Evolutionary conservation across 768 basidiomycete species (phyloP), one percentile per base, ranked within the genome.

Genomic region (Pulveroboletus sp.): DNA sequence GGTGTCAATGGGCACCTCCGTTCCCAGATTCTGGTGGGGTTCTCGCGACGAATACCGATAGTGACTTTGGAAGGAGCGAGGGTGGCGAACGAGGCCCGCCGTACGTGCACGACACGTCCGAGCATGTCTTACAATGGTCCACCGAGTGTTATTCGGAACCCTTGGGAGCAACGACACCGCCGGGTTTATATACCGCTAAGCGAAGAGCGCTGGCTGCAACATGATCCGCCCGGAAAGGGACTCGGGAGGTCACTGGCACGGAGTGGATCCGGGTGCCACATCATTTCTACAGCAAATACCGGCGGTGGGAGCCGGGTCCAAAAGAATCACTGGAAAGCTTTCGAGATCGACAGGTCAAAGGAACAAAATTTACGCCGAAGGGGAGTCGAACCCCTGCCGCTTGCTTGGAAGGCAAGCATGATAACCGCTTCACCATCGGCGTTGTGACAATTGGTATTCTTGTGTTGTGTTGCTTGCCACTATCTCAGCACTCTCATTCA

Each of bases 371-470:
- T 66, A 67, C 66, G 58, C 79, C 74, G 74, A 80, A 82, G 75
- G 81, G 81, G 81, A 83, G 78, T 83, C 81, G 81, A 83, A 83
- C 81, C 81, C 81, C 75, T 81, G 80, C 82, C 80, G 79, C 80
- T 75, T 75, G 74, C 74, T 76, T 87, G 85, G 85, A 87, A 87
- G 85, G 84, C 85, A 87, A 87, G 86, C 84, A 88, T 88, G 85
- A 87, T 87, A 87, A 86, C 86, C 85, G 77, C 82, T 88, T 87
- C 86, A 88, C 86, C 85, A 87, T 84, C 75, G 72, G 76, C 65
- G 75, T 77, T 29, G 5, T 4, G 3, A 36, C 12, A 11, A 1
- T 40, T 17, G 39, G 8, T 40, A 17, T 17, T 8, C 25, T 27
- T 40, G 9, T 12, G n/a, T 27, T 27, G 23, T n/a, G 6, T 21